Percentiles rank a stretch among this genome's conserved stretches.
These are phyloP conservation scores for Magnusiomyces magnusii DNA, from an alignment of 1,139 yeast species.

Conservation along the genomic window DNA sequence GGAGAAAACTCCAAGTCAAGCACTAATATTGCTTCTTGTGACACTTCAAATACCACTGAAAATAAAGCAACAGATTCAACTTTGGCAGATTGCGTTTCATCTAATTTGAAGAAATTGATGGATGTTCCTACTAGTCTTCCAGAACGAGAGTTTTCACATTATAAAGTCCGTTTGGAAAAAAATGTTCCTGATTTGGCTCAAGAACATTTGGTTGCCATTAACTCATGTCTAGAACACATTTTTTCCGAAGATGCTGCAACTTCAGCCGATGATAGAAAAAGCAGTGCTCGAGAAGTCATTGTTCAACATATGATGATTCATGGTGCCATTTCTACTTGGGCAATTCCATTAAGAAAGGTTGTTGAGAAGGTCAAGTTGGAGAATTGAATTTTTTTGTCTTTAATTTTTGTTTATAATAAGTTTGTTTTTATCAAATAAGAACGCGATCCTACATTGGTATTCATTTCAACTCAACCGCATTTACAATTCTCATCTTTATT, in stretches of 20 bases:
- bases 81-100: background rate
- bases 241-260: background rate
- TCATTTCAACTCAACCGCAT: too few relatives aligned
- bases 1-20: background rate
- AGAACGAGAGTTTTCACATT: constrained; percentile 36
- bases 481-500: too few relatives aligned
- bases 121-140: constrained; percentile 27
- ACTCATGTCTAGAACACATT: constrained; percentile 12
- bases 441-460: too few relatives aligned
- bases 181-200: constrained; percentile 22
- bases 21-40: background rate
- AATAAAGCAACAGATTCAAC: background rate
- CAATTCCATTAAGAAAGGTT: constrained; percentile 46
- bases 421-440: too few relatives aligned
- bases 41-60: background rate
- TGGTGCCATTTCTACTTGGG: constrained; percentile 50
- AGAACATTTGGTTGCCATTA: constrained; percentile 23
- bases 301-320: constrained; percentile 44
- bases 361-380: constrained; percentile 30
- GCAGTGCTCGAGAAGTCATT: constrained; percentile 29
- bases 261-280: background rate
- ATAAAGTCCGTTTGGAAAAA: constrained; percentile 32
- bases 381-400: background rate
- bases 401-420: background rate
- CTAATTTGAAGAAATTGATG: constrained; percentile 19